Evolutionary conservation across 148 eudicot species (phyloP), one percentile per base, ranked within the genome.

Genomic region (Spergularia bocconei): DNA sequence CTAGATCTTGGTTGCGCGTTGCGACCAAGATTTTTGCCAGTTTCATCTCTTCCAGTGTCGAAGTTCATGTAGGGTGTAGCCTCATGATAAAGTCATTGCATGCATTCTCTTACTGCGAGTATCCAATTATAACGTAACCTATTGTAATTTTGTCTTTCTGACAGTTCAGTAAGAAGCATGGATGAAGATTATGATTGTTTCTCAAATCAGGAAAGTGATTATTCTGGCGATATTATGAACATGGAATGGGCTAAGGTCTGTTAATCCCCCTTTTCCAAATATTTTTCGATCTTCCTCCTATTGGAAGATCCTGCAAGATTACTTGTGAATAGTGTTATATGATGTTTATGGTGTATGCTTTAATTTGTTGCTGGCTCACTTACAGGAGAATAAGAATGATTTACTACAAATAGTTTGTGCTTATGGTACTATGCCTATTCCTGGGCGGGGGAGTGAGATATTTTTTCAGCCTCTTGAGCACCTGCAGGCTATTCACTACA

Each of bases 391-490:
- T 72, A 89, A 87, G 61, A 89, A 87, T 82, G 94, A 89, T 62
- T 76, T 91, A 74, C 78, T 95, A 70, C 90, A 91, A 80, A 91
- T 95, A 84, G 85, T 95, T 74, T 87, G 91, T 70, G 83, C 88
- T 67, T 95, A 88, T 84, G 87, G 84, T 75, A 81, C 88, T 79
- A 60, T 87, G 75, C 83, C 81, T 72, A 74, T 95, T 84, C 98
- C 99, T 57, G 59, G 62, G 80, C 81, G 90, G 41, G 99, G 98
- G 70, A 77, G 85, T 78, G 85, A 91, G 79, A 76, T 95, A 64
- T 78, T 83, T 77, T 95, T 92, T 78, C 90, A 88, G 78, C 97
- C 99, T 61, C 91, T 91, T 61, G 97, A 95, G 82, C 99, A 95
- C 83, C 80, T 95, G 73, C 92, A 95, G 73, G 85, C 91, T 65